Percentiles rank a stretch among this genome's conserved stretches.
These are phyloP conservation scores for Paraglomus occultum DNA, from an alignment of 192 early-diverging fungal genomes.

Conservation along the genomic window DNA sequence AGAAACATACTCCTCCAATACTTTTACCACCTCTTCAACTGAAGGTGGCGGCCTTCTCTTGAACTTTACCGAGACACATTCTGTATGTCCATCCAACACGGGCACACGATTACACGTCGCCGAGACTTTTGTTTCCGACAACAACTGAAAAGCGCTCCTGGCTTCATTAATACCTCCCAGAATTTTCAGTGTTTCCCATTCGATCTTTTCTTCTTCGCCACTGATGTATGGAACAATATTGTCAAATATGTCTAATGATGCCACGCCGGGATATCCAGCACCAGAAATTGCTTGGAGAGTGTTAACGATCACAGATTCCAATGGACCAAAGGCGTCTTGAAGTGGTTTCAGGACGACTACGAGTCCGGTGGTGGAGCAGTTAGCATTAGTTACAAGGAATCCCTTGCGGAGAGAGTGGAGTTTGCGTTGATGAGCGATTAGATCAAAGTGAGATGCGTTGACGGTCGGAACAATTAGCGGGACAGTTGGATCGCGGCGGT, in stretches of 20 bases:
- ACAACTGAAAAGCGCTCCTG: constrained; percentile 49
- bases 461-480: constrained; percentile 93
- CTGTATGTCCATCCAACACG: constrained; percentile 94
- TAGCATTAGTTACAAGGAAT: constrained; percentile 94
- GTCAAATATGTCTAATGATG: constrained; percentile 93
- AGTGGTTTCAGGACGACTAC: constrained; percentile 87
- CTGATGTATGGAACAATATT: constrained; percentile 93
- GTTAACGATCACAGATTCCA: constrained; percentile 76
- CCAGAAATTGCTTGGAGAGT: constrained; percentile 98
- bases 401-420: constrained; percentile 64
- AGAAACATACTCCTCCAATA: constrained; percentile 70
- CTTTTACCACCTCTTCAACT: constrained; percentile 69
- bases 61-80: constrained; percentile 89
- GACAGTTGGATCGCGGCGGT: constrained; percentile 83
- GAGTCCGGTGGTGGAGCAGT: constrained; percentile 98
- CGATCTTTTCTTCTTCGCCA: constrained; percentile 98
- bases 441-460: constrained; percentile 85
- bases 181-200: constrained; percentile 92
- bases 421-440: constrained; percentile 72
- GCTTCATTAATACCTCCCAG: constrained; percentile 65
- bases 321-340: constrained; percentile 88
- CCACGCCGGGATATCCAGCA: constrained; percentile 96
- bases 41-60: constrained; percentile 63
- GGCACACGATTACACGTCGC: constrained; percentile 97
- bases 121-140: constrained; percentile 70